Evolutionary conservation across 2,329 filamentous ascomycete genomes (phyloP).

Genomic region (Blastomyces parvus): DNA sequence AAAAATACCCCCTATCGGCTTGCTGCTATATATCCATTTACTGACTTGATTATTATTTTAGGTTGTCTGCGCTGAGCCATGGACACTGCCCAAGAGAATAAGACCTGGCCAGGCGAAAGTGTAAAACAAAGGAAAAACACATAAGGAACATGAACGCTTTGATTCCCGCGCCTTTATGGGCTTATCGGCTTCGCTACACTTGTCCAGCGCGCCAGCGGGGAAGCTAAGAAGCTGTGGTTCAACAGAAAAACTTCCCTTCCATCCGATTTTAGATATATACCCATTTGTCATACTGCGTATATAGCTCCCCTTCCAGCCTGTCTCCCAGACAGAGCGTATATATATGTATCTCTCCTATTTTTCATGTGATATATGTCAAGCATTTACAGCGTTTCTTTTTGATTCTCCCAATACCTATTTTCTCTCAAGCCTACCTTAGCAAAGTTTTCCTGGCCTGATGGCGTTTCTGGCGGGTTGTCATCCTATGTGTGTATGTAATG

Average conservation of each 20-base stretch:
- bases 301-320: neutral
- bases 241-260: neutral
- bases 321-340: neutral
- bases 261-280: neutral
- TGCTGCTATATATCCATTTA: neutral
- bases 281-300: neutral
- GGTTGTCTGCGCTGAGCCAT: conserved; percentile 60
- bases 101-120: conserved; percentile 20
- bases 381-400: neutral
- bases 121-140: conserved; percentile 15
- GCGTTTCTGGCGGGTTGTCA: neutral
- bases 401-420: neutral
- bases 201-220: neutral
- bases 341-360: neutral
- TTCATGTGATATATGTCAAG: neutral
- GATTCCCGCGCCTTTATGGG: neutral
- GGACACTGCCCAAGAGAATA: conserved; percentile 54
- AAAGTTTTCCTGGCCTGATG: neutral
- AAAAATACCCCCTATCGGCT: neutral
- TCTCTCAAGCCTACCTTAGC: neutral
- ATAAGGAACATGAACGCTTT: neutral
- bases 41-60: conserved; percentile 23
- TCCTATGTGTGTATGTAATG: neutral
- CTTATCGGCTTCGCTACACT: neutral
- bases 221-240: neutral